Conservation (phyloP, 129 eudicot genomes). For the Flaveria robusta region DNA sequence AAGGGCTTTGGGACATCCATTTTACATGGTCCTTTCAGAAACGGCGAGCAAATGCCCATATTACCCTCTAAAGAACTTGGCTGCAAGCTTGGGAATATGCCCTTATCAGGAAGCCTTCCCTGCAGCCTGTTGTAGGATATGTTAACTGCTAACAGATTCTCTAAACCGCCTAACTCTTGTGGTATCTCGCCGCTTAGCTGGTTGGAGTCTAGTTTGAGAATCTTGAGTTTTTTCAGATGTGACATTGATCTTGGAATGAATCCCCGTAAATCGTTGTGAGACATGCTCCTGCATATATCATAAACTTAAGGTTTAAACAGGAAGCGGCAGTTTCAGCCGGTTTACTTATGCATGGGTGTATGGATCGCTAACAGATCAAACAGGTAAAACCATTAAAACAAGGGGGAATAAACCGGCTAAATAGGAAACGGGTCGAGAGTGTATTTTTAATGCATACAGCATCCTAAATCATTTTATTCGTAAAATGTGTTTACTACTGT, state of each 20-base stretch:
- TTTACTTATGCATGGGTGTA: background rate
- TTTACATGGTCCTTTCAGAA: constrained; percentile 76
- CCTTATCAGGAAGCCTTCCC: constrained; percentile 73
- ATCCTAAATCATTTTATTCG: background rate
- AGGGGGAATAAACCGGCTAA: background rate
- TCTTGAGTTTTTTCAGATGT: constrained; percentile 72
- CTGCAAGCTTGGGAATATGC: constrained; percentile 70
- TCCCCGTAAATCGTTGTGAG: constrained; percentile 68
- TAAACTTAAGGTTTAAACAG: background rate
- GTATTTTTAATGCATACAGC: background rate
- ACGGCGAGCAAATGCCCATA: constrained; percentile 80
- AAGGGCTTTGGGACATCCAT: constrained; percentile 81
- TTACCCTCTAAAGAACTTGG: constrained; percentile 72
- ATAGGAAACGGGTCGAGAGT: background rate
- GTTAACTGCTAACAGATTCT: constrained; percentile 75
- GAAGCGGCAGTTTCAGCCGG: background rate
- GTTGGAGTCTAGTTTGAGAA: constrained; percentile 77
- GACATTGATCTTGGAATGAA: constrained; percentile 79
- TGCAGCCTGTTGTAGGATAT: constrained; percentile 81
- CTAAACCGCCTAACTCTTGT: constrained; percentile 62
- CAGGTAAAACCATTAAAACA: too few relatives aligned
- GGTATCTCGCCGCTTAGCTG: constrained; percentile 89
- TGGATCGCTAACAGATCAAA: background rate
- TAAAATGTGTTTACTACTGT: background rate
- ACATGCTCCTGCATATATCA: constrained; percentile 65